Conservation (phyloP, 352 stramenopile genomes). For the Phytophthora sojae region DNA sequence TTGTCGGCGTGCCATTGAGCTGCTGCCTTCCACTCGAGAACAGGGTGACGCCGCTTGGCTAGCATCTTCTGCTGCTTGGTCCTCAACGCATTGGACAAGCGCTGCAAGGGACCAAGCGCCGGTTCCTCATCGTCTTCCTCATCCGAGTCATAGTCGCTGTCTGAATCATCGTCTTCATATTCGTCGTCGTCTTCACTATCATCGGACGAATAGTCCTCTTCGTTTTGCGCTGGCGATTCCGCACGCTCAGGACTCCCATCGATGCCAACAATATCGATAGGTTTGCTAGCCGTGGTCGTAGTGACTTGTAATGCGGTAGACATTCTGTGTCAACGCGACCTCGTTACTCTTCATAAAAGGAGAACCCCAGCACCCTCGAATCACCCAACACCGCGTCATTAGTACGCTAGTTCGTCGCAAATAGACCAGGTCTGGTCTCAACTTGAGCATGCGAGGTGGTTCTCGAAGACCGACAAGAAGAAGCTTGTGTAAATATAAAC, state of each 20-base stretch:
- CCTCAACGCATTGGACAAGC: slow-evolving; percentile 35
- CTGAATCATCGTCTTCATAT: slow-evolving; percentile 38
- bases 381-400: background rate
- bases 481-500: background rate
- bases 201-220: slow-evolving; percentile 16
- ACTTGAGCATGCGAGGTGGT: slow-evolving; percentile 11
- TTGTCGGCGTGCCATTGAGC: slow-evolving; percentile 54
- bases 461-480: slow-evolving; percentile 1
- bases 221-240: slow-evolving; percentile 15
- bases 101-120: slow-evolving; percentile 26
- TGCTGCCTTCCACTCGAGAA: slow-evolving; percentile 61
- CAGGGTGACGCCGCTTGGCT: slow-evolving; percentile 49
- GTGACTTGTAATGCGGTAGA: slow-evolving; percentile 4
- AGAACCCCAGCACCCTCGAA: slow-evolving; percentile 10
- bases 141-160: slow-evolving; percentile 45
- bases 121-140: slow-evolving; percentile 47
- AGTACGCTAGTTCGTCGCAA: background rate
- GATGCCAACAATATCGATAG: background rate
- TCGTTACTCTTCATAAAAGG: background rate
- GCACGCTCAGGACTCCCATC: slow-evolving; percentile 6
- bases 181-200: slow-evolving; percentile 12
- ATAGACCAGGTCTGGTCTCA: slow-evolving; percentile 13
- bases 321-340: slow-evolving; percentile 10
- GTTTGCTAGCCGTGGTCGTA: background rate
- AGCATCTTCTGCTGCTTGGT: slow-evolving; percentile 54